Conservation (phyloP, 2,329 filamentous ascomycete genomes). For the Alternaria sp. region DNA sequence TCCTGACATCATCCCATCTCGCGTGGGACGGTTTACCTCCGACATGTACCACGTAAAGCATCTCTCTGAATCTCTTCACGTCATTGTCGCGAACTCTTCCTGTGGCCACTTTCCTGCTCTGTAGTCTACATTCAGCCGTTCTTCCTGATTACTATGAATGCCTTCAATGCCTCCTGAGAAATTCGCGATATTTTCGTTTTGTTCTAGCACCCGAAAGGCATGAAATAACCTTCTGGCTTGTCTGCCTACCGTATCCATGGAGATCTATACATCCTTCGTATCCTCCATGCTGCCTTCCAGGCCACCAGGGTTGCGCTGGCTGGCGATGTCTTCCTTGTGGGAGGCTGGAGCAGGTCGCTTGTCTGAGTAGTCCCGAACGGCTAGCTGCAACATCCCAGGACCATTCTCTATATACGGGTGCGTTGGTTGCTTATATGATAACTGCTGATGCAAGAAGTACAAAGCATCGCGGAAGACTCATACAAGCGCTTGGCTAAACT, state of each 20-base stretch:
- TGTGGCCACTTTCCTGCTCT: too few species aligned
- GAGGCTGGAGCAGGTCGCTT: not conserved
- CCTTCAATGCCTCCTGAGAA: not conserved
- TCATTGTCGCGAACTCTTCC: too few species aligned
- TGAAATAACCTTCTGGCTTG: not conserved
- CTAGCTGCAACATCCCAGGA: not conserved
- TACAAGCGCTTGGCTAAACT: not conserved
- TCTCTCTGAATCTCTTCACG: too few species aligned
- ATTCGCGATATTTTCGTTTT: not conserved
- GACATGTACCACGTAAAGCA: not conserved
- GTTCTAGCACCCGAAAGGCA: not conserved
- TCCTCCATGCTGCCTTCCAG: not conserved
- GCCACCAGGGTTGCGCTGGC: not conserved
- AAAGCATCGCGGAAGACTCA: not conserved
- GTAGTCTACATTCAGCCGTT: too few species aligned
- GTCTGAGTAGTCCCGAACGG: not conserved
- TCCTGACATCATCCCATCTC: constrained; percentile 5
- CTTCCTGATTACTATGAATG: too few species aligned
- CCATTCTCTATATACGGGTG: not conserved
- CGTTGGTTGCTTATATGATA: not conserved
- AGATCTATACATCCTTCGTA: not conserved
- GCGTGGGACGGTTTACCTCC: not conserved
- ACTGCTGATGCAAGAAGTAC: not conserved
- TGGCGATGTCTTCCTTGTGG: not conserved
- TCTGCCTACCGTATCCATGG: not conserved